These are phyloP conservation scores for Cladosporium oxysporum DNA, from an alignment of 2,329 filamentous ascomycete genomes.

Conservation along the genomic window DNA sequence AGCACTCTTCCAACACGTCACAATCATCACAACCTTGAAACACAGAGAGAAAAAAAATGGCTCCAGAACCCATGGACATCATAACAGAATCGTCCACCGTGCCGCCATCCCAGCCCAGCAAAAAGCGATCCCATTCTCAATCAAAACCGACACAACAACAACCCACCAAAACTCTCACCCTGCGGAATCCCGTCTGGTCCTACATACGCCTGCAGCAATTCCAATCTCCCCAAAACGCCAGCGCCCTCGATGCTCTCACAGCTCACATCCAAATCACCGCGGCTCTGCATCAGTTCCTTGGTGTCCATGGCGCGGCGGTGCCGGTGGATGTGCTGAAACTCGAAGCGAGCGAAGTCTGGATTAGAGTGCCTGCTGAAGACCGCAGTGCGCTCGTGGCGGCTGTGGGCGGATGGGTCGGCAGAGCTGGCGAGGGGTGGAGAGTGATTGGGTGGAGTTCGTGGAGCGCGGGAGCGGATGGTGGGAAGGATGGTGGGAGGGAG, in stretches of 20 bases:
- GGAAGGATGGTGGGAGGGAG: constrained; percentile 49
- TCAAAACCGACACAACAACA: background rate
- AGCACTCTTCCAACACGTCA: background rate
- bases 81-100: background rate
- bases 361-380: constrained; percentile 65
- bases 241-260: constrained; percentile 60
- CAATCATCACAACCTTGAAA: background rate
- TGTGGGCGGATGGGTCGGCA: constrained; percentile 64
- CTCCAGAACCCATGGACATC: constrained; percentile 2
- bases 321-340: constrained; percentile 70
- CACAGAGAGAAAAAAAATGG: background rate
- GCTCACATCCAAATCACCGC: constrained; percentile 63
- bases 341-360: constrained; percentile 58
- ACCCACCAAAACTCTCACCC: constrained; percentile 33
- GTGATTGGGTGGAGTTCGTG: constrained; percentile 64
- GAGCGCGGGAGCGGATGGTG: constrained; percentile 57
- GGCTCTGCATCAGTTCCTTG: constrained; percentile 69
- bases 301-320: constrained; percentile 66
- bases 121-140: background rate
- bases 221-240: constrained; percentile 12
- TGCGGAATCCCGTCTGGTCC: constrained; percentile 42
- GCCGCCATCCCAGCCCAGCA: background rate
- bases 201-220: constrained; percentile 46
- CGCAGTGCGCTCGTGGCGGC: constrained; percentile 63
- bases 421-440: constrained; percentile 46